Evolutionary conservation across 345 rosid genomes (phyloP).

Genomic region (Ceriops zippeliana): DNA sequence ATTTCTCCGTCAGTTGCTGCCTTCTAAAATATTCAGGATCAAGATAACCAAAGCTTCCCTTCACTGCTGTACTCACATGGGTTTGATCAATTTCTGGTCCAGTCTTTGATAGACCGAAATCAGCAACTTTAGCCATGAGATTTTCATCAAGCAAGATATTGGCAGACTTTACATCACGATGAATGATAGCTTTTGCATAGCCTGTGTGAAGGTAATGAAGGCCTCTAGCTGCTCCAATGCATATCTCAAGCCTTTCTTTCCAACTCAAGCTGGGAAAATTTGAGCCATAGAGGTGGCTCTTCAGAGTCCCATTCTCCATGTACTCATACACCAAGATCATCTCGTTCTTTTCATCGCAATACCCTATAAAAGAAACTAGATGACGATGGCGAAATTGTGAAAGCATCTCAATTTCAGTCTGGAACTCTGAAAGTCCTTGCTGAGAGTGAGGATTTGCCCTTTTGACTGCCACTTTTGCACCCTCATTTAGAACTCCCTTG

Average conservation of each 20-base stretch:
- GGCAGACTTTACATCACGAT: neutral
- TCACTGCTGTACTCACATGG: constrained; percentile 15
- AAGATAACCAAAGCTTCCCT: constrained; percentile 3
- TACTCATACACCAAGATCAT: constrained; percentile 77
- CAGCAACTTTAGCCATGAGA: constrained; percentile 5
- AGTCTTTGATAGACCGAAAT: constrained; percentile 13
- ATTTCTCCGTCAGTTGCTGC: constrained; percentile 5
- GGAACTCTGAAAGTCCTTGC: constrained; percentile 77
- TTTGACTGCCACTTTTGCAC: constrained; percentile 67
- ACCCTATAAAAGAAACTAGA: constrained; percentile 81
- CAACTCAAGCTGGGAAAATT: constrained; percentile 42
- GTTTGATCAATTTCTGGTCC: constrained; percentile 19
- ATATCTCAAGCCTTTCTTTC: neutral
- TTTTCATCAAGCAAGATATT: constrained; percentile 2
- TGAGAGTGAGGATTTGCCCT: constrained; percentile 72
- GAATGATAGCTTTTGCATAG: constrained; percentile 3
- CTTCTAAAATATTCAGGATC: constrained; percentile 3
- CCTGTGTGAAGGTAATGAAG: constrained; percentile 3
- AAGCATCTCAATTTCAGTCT: constrained; percentile 73
- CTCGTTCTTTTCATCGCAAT: constrained; percentile 68
- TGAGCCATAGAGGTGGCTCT: constrained; percentile 64
- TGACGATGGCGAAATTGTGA: constrained; percentile 79
- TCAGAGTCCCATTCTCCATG: constrained; percentile 75
- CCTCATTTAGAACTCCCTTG: constrained; percentile 55
- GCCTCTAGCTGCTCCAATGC: constrained; percentile 5